Percentiles rank a stretch among this genome's conserved stretches.
Evolutionary conservation across 2,329 filamentous ascomycete genomes (phyloP).

Genomic region (Arthrobotrys iridis): DNA sequence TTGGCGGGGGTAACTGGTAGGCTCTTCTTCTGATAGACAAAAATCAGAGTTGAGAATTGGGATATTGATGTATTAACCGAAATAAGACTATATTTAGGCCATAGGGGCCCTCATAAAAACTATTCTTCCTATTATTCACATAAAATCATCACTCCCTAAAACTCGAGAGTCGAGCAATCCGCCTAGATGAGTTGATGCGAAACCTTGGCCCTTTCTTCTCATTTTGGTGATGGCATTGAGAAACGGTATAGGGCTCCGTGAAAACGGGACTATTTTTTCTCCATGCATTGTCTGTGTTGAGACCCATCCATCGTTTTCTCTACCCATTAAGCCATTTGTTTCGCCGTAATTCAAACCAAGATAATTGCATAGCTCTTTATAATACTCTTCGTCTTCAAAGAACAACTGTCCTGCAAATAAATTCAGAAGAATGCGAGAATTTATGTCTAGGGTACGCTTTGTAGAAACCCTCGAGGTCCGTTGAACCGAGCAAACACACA

Average conservation of each 20-base stretch:
- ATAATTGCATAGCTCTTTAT: constrained; percentile 67
- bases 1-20: too few species aligned
- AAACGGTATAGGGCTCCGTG: constrained; percentile 62
- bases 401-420: constrained; percentile 75
- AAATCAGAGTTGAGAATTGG: too few species aligned
- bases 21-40: too few species aligned
- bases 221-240: constrained; percentile 61
- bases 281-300: neutral
- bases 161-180: constrained; percentile 57
- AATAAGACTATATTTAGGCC: too few species aligned
- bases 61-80: too few species aligned
- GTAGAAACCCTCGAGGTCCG: neutral
- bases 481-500: constrained; percentile 63
- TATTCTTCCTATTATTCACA: too few species aligned
- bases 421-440: constrained; percentile 64
- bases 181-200: constrained; percentile 64
- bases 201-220: constrained; percentile 62
- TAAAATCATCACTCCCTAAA: constrained; percentile 48
- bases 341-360: constrained; percentile 64
- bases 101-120: too few species aligned
- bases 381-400: constrained; percentile 67
- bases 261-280: constrained; percentile 56
- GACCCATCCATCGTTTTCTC: constrained; percentile 42
- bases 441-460: neutral
- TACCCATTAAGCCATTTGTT: constrained; percentile 12